These are phyloP conservation scores for Solanum peruvianum DNA, from an alignment of 257 asterid species.

Conservation along the genomic window DNA sequence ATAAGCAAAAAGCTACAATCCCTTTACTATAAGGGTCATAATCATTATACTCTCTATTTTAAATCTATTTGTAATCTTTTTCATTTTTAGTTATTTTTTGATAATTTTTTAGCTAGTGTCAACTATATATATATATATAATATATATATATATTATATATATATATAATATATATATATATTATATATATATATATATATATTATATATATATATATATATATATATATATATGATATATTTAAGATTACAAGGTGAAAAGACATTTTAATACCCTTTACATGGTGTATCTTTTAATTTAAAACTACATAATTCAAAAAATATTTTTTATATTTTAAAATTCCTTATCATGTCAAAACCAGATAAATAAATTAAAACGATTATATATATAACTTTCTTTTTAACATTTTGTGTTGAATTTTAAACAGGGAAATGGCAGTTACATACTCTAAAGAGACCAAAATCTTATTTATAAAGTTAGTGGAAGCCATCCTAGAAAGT, in stretches of 20 bases:
- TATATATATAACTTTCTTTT: background rate
- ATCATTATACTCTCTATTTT: background rate
- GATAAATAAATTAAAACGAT: too few relatives aligned
- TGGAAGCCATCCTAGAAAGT: slow-evolving; percentile 67
- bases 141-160: too few relatives aligned
- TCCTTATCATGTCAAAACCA: accelerated
- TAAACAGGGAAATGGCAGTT: slow-evolving; percentile 41
- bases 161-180: too few relatives aligned
- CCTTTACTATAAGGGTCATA: background rate
- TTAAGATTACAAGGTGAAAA: too few relatives aligned
- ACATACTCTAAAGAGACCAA: slow-evolving; percentile 49
- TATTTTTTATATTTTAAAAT: too few relatives aligned
- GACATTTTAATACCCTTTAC: background rate
- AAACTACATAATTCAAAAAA: too few relatives aligned
- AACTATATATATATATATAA: too few relatives aligned
- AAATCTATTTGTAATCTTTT: background rate
- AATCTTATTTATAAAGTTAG: slow-evolving; percentile 36
- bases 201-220: too few relatives aligned
- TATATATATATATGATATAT: too few relatives aligned
- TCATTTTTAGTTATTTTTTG: too few relatives aligned
- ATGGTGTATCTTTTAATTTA: background rate
- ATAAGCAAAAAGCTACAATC: background rate
- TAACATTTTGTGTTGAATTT: background rate
- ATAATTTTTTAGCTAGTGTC: too few relatives aligned
- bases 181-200: too few relatives aligned